Conservation (phyloP, 768 basidiomycete species). For the Zangia roseola region DNA sequence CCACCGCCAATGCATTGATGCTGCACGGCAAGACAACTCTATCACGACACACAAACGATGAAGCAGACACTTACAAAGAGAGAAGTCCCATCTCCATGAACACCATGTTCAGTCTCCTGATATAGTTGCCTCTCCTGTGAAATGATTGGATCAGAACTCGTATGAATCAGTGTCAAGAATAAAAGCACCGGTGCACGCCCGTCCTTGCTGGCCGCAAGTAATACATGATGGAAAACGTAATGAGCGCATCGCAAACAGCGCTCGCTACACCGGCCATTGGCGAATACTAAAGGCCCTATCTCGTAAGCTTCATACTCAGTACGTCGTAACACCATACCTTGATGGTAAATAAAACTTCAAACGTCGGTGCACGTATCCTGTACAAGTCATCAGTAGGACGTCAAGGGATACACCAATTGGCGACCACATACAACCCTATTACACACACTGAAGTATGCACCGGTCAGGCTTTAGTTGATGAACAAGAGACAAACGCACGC, state of each 20-base stretch:
- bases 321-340: conserved; percentile 2
- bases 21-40: not conserved
- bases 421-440: not conserved
- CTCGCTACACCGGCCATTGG: conserved; percentile 11
- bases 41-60: not conserved
- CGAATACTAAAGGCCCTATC: conserved; percentile 1
- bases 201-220: conserved; percentile 14
- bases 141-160: not conserved
- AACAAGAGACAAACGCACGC: conserved; percentile 8
- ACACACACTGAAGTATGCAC: not conserved
- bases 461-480: not conserved
- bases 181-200: conserved; percentile 10
- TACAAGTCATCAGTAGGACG: not conserved
- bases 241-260: conserved; percentile 20
- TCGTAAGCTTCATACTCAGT: not conserved
- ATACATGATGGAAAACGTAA: conserved; percentile 16
- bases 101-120: conserved; percentile 12
- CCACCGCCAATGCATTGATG: conserved; percentile 9
- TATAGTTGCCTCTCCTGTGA: conserved; percentile 8
- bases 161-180: too few species aligned
- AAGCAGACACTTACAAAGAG: conserved; percentile 9
- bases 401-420: too few species aligned
- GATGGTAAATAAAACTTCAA: not conserved
- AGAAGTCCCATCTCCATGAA: conserved; percentile 22
- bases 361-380: conserved; percentile 13